Evolutionary conservation across 495 filamentous ascomycete species (phyloP).

Genomic region (Lentithecium fluviatile): DNA sequence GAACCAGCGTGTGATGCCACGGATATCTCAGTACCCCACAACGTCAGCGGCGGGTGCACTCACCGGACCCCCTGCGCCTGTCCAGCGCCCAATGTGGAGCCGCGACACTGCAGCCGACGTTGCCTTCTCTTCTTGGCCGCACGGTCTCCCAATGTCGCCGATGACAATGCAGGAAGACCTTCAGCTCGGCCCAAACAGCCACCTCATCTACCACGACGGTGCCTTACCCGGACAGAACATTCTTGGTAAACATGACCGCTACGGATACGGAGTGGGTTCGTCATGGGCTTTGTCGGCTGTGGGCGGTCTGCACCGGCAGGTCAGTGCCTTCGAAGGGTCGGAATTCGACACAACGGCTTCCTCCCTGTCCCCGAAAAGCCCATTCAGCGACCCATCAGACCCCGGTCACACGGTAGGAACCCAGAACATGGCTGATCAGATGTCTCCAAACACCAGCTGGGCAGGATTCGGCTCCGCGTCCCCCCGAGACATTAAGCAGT

Average conservation of each 20-base stretch:
- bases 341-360: constrained; percentile 5
- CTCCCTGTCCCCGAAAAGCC: not conserved
- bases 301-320: not conserved
- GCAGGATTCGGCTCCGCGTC: not conserved
- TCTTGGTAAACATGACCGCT: not conserved
- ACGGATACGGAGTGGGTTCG: not conserved
- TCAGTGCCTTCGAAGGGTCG: not conserved
- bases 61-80: not conserved
- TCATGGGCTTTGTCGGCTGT: not conserved
- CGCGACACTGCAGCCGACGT: not conserved
- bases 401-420: not conserved
- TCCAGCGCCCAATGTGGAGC: not conserved
- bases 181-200: not conserved
- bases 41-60: not conserved
- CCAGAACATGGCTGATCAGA: not conserved
- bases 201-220: not conserved
- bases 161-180: not conserved
- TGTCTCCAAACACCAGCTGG: not conserved
- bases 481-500: too few relatives aligned
- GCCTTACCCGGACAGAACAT: not conserved
- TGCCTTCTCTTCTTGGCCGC: not conserved
- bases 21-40: not conserved
- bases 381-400: constrained; percentile 5
- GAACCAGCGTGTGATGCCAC: not conserved
- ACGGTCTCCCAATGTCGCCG: not conserved